Percentiles rank a stretch among this genome's conserved stretches.
phyloP scores from a whole-genome alignment of 2,329 filamentous ascomycete species.

The Thermothelomyces thermophilus region DNA sequence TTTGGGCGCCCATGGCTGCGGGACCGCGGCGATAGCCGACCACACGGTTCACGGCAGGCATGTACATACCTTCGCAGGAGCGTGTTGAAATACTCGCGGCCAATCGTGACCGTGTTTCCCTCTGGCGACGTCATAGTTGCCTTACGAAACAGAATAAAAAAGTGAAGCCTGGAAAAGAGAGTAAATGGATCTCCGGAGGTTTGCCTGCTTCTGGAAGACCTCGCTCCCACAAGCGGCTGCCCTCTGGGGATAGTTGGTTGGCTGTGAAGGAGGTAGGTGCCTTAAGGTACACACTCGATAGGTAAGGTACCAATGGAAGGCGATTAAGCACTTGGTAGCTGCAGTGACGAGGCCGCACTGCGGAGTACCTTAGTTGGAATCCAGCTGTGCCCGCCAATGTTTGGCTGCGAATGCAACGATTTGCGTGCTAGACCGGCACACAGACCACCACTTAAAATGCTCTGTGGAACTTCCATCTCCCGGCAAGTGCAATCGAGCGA shows the following conservation, averaged over 20 bases:
- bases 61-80: conserved; percentile 52
- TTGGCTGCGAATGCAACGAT: neutral
- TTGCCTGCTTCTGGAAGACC: conserved; percentile 3
- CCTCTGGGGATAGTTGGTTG: neutral
- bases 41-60: neutral
- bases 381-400: conserved; percentile 5
- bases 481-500: no score
- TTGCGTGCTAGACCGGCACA: neutral
- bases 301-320: conserved; percentile 3
- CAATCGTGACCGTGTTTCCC: conserved; percentile 45
- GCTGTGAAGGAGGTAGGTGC: conserved; percentile 5
- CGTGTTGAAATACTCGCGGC: conserved; percentile 55
- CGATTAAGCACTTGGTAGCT: conserved; percentile 5
- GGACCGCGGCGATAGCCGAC: neutral
- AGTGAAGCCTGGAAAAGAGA: conserved; percentile 18
- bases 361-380: no score
- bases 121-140: conserved; percentile 19
- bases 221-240: conserved; percentile 10
- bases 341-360: conserved; percentile 4
- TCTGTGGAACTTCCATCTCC: neutral
- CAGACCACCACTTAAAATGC: conserved; percentile 6
- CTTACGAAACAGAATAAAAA: conserved; percentile 9
- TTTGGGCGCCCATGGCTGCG: conserved; percentile 1
- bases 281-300: no score
- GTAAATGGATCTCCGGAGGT: conserved; percentile 9